Conservation (phyloP, 169 alveolate genomes). For the Miamiensis avidus region DNA sequence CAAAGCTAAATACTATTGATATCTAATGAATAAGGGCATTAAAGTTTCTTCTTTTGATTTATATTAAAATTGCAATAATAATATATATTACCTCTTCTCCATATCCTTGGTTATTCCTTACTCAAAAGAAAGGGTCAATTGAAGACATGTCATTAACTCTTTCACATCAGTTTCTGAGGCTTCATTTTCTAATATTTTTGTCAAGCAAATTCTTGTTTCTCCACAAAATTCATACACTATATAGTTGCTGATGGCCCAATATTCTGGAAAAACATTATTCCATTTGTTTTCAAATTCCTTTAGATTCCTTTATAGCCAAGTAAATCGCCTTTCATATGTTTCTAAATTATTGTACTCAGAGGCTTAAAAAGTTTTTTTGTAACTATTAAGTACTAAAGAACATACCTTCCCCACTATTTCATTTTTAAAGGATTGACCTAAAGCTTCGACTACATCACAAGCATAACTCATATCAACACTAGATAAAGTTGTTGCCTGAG, state of each 20-base stretch:
- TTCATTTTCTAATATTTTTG: slow-evolving; percentile 49
- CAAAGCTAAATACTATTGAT: neutral
- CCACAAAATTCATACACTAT: slow-evolving; percentile 77
- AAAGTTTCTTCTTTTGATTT: neutral
- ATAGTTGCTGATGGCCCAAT: slow-evolving; percentile 62
- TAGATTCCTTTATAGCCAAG: slow-evolving; percentile 71
- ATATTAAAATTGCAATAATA: neutral
- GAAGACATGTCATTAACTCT: slow-evolving; percentile 54
- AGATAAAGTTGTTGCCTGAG: slow-evolving; percentile 9
- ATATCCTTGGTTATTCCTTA: slow-evolving; percentile 55
- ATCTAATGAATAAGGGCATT: neutral
- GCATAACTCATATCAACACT: slow-evolving; percentile 60
- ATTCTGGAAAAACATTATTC: slow-evolving; percentile 61
- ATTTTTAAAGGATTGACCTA: slow-evolving; percentile 54
- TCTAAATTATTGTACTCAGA: slow-evolving; percentile 66
- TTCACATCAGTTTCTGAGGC: slow-evolving; percentile 48
- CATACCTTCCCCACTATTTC: slow-evolving; percentile 63
- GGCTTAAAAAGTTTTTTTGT: slow-evolving; percentile 42
- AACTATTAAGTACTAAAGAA: slow-evolving; percentile 51
- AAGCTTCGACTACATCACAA: slow-evolving; percentile 70
- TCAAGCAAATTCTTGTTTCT: slow-evolving; percentile 55
- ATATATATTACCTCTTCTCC: slow-evolving; percentile 26
- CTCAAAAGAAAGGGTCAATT: slow-evolving; percentile 72
- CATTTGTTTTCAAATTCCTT: slow-evolving; percentile 63
- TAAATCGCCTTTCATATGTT: slow-evolving; percentile 68